A percentile compares a stretch with the other conserved stretches of the same genome.
phyloP scores from a whole-genome alignment of 768 basidiomycete species.

The Xerocomellus amylosporus region DNA sequence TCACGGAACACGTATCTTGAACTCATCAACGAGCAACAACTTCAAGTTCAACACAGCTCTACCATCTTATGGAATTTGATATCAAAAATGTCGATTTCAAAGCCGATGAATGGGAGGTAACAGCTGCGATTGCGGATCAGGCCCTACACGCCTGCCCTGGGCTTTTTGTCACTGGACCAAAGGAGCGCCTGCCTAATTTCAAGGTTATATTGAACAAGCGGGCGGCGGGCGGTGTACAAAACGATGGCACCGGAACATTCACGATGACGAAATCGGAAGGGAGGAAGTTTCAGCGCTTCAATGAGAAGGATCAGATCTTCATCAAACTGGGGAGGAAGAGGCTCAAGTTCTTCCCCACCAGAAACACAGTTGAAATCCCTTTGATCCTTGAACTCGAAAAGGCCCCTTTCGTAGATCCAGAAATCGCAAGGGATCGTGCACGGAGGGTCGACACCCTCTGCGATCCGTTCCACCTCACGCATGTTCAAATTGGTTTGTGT shows the following conservation, averaged over 20 bases:
- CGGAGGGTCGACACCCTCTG: slow-evolving; percentile 43
- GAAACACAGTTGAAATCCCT: slow-evolving; percentile 2
- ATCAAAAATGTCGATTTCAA: slow-evolving; percentile 34
- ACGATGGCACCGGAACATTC: slow-evolving; percentile 50
- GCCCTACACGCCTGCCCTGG: slow-evolving; percentile 49
- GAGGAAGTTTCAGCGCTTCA: slow-evolving; percentile 44
- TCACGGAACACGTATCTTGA: not conserved
- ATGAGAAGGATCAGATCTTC: slow-evolving; percentile 35
- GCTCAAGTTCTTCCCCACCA: slow-evolving; percentile 30
- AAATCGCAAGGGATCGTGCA: slow-evolving; percentile 49
- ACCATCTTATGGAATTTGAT: slow-evolving; percentile 37
- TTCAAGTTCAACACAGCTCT: not conserved
- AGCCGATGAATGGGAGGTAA: slow-evolving; percentile 54
- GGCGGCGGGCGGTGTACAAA: slow-evolving; percentile 49
- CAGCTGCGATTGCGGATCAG: slow-evolving; percentile 45
- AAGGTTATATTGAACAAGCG: slow-evolving; percentile 50
- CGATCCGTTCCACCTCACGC: slow-evolving; percentile 51
- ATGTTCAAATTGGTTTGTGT: slow-evolving; percentile 64
- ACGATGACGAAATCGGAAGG: slow-evolving; percentile 35
- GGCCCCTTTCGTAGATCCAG: slow-evolving; percentile 54
- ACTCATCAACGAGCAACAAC: not conserved
- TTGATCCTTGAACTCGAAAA: slow-evolving; percentile 44
- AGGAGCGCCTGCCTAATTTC: slow-evolving; percentile 53
- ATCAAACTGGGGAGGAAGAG: slow-evolving; percentile 42
- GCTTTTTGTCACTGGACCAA: slow-evolving; percentile 21